Evolutionary conservation across 23 red algal species (phyloP), one percentile per base, ranked within the genome.

Genomic region (Gracilaria gracilis): DNA sequence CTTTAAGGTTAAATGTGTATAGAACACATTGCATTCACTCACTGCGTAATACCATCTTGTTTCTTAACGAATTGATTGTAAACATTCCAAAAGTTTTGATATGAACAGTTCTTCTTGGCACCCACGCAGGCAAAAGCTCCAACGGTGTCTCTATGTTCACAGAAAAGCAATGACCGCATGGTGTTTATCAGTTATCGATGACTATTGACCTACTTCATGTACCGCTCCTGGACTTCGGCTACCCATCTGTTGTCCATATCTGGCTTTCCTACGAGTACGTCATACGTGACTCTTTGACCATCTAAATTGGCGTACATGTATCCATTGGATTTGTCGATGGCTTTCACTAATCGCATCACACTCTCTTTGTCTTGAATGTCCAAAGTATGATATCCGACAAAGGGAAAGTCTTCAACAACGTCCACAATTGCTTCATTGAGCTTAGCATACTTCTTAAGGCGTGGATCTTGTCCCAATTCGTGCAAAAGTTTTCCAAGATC

Each of bases 361-460:
- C 91, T 94, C 39, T 94, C 80, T 55, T 86, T 85, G 59, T 78
- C 58, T 67, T 94, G 82, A 74, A 95, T 88, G 79, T 88, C 71
- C 6, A 95, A 73, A 37, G 83, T 88, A 33, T 93, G 84, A 89
- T 93, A 96, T 1, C 95, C 65, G 35, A 96, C 95, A 61, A 84
- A 85, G 14, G 88, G 82, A 48, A 93, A 96, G 67, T 96, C 95
- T 47, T 93, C 88, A 17, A 96, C 76, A 32, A 93, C 61, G n/a
- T 80, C 84, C 36, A 93, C 85, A 21, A 96, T 57, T 19, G 89
- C 89, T 80, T 77, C 34, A 67, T 93, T 96, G 40, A 96, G 57
- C 35, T 77, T 80, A 25, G 89, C 80, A 83, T 73, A 90, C 59
- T 91, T 91, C 42, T 44, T 58, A 7, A 86, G 53, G 34, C 51